A percentile compares a stretch with the other conserved stretches of the same genome.
Conservation (phyloP, 805 yeast species). For the Soucietia sequanensis region DNA sequence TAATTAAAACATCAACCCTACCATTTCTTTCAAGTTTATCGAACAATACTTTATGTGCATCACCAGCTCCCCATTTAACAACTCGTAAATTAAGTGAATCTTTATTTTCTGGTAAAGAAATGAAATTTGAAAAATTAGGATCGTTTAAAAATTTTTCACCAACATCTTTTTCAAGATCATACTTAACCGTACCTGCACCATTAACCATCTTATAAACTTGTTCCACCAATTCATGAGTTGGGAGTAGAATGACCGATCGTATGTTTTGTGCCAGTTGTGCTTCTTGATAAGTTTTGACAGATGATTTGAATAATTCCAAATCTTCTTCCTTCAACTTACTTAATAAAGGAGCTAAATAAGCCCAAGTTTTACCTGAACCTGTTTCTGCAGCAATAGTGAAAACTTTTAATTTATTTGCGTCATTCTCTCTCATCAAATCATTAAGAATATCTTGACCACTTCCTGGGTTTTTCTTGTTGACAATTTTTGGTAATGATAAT, state of each 20-base stretch:
- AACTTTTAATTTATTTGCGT: conserved; percentile 43
- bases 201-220: conserved; percentile 61
- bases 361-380: conserved; percentile 95
- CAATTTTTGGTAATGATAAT: background rate
- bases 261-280: conserved; percentile 38
- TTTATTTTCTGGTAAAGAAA: conserved; percentile 20
- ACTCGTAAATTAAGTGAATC: conserved; percentile 41
- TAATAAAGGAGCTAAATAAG: conserved; percentile 76
- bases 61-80: conserved; percentile 62
- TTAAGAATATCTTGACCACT: conserved; percentile 23
- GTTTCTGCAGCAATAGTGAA: conserved; percentile 93
- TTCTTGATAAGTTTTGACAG: conserved; percentile 17
- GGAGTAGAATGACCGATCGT: conserved; percentile 74
- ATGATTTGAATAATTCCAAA: conserved; percentile 18
- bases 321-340: conserved; percentile 66
- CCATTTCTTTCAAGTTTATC: conserved; percentile 36
- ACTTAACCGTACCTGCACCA: conserved; percentile 22
- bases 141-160: conserved; percentile 16
- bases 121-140: conserved; percentile 18
- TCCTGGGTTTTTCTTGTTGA: conserved; percentile 4
- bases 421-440: conserved; percentile 28
- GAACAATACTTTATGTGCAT: conserved; percentile 52
- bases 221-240: conserved; percentile 84
- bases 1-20: conserved; percentile 74
- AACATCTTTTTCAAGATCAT: conserved; percentile 16